Conservation (phyloP, 257 asterid species). For the Vinca minor region DNA sequence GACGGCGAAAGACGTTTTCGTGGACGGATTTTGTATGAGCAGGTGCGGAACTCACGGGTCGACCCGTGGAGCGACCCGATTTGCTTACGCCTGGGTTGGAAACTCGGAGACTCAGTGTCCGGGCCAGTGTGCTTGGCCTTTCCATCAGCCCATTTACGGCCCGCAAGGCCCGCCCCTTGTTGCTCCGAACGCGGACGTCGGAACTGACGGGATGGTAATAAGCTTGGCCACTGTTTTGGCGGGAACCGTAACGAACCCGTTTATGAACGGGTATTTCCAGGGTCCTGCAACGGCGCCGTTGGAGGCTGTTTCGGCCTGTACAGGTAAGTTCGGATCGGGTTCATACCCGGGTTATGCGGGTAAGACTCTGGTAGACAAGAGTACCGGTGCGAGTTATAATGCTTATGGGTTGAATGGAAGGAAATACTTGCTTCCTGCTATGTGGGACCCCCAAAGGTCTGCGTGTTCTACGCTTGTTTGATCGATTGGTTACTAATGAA, state of each 20-base stretch:
- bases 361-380: conserved; percentile 35
- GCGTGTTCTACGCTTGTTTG: conserved; percentile 61
- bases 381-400: conserved; percentile 57
- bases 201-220: conserved; percentile 65
- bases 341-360: conserved; percentile 73
- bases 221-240: conserved; percentile 65
- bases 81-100: conserved; percentile 77
- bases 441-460: conserved; percentile 72
- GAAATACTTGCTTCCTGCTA: conserved; percentile 70
- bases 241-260: conserved; percentile 72
- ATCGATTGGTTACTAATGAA: background rate
- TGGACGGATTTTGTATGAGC: conserved; percentile 61
- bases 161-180: conserved; percentile 61
- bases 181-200: conserved; percentile 74
- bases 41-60: conserved; percentile 72
- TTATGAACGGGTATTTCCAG: conserved; percentile 59
- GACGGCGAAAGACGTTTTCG: conserved; percentile 60
- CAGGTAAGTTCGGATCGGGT: conserved; percentile 68
- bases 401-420: conserved; percentile 65
- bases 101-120: conserved; percentile 64
- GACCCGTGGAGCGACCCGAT: conserved; percentile 42
- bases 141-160: conserved; percentile 76
- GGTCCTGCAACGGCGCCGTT: conserved; percentile 64
- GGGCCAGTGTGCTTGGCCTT: conserved; percentile 87
- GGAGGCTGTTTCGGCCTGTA: conserved; percentile 74